A percentile compares a stretch with the other conserved stretches of the same genome.
These are phyloP conservation scores for Penicillium decumbens DNA, from an alignment of 2,329 filamentous ascomycete genomes.

Conservation along the genomic window DNA sequence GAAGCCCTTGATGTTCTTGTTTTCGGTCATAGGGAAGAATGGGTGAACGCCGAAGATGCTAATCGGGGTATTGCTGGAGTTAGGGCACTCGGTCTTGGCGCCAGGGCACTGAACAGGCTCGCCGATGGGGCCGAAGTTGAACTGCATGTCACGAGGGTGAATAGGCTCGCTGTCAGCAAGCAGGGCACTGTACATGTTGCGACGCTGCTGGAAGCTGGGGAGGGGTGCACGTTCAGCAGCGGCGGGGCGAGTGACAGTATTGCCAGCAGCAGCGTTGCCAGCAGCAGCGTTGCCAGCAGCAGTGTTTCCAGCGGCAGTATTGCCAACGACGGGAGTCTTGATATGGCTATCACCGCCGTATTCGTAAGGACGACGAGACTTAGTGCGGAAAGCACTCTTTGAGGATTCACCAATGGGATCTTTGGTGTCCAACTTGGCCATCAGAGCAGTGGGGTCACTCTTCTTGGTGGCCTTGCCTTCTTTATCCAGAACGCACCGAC, in stretches of 20 bases:
- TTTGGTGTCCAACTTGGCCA: neutral
- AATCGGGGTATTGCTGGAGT: neutral
- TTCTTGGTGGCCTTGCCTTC: neutral
- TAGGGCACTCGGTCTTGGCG: neutral
- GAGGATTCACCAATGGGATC: neutral
- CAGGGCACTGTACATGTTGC: neutral
- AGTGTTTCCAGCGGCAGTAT: neutral
- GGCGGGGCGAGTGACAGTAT: neutral
- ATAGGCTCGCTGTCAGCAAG: constrained; percentile 1
- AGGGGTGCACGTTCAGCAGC: neutral
- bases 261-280: neutral
- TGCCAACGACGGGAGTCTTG: neutral
- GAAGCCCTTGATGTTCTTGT: no score
- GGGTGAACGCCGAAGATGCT: neutral
- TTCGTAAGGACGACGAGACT: constrained; percentile 1
- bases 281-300: neutral
- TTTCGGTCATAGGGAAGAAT: neutral
- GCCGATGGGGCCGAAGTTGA: constrained; percentile 4
- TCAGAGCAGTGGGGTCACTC: neutral
- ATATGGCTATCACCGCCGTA: neutral
- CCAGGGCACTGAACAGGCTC: neutral
- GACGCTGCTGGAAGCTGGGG: neutral
- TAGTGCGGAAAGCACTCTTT: neutral
- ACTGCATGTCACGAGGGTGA: neutral
- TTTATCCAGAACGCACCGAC: neutral